Evolutionary conservation across 176 grass and related monocot species (phyloP).

Genomic region (Coix lacrymajobi): DNA sequence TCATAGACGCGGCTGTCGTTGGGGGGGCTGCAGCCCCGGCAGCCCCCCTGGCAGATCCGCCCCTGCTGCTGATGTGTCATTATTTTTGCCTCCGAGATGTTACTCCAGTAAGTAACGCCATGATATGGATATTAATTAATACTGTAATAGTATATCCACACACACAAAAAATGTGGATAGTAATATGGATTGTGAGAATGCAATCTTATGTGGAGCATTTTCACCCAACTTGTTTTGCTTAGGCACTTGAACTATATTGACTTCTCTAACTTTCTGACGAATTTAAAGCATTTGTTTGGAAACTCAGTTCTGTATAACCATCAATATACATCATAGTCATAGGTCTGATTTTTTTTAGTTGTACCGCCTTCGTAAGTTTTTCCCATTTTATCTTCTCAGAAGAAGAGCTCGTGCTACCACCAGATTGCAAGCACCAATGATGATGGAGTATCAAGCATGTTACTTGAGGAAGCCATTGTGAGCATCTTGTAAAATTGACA

Average conservation of each 20-base stretch:
- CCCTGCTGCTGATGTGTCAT: too few species aligned
- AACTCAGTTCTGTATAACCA: background rate
- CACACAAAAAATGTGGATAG: too few species aligned
- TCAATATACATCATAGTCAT: background rate
- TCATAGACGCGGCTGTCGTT: too few species aligned
- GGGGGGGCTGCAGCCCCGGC: too few species aligned
- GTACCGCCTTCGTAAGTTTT: background rate
- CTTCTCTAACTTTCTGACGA: background rate
- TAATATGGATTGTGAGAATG: background rate
- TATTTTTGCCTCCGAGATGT: too few species aligned
- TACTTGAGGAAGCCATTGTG: background rate
- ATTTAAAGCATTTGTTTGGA: background rate
- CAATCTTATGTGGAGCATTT: background rate
- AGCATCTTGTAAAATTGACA: background rate
- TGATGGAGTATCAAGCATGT: background rate
- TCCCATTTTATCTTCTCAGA: background rate
- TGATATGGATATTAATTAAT: too few species aligned
- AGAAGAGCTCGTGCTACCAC: background rate
- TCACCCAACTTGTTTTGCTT: background rate
- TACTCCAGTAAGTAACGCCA: too few species aligned
- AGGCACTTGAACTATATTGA: background rate
- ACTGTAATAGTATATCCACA: too few species aligned
- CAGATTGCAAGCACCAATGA: background rate
- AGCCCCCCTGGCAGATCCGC: too few species aligned
- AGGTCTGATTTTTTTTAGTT: background rate